Evolutionary conservation across 305 asterid species (phyloP).

Genomic region (Fraxinus greggii): DNA sequence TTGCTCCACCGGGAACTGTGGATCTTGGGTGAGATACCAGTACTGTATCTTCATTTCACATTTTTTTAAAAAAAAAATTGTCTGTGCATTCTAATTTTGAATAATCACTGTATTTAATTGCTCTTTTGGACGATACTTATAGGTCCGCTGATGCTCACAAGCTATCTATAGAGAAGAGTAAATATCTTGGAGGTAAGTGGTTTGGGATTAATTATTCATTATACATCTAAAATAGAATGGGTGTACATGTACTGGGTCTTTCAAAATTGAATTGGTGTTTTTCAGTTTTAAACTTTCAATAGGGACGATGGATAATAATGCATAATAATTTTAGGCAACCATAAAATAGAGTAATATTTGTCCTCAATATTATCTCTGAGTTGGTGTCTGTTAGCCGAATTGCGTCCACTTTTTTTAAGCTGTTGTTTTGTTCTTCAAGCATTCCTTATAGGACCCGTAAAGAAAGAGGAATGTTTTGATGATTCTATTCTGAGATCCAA

Average conservation of each 20-base stretch:
- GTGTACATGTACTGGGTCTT: background rate
- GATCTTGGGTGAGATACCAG: slow-evolving; percentile 55
- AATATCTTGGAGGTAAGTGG: slow-evolving; percentile 88
- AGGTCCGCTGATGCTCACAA: slow-evolving; percentile 95
- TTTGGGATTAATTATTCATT: slow-evolving; percentile 15
- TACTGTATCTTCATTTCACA: background rate
- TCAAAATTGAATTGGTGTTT: background rate
- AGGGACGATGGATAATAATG: background rate
- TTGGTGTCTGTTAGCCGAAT: background rate
- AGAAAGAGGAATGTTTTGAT: background rate
- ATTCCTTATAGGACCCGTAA: background rate
- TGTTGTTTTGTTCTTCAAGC: background rate
- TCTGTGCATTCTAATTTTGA: background rate
- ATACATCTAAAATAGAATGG: background rate
- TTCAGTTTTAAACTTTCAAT: background rate
- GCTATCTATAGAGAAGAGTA: slow-evolving; percentile 94
- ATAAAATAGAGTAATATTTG: background rate
- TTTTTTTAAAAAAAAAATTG: background rate
- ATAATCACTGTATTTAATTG: slow-evolving; percentile 3
- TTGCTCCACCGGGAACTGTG: slow-evolving; percentile 87
- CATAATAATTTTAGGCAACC: background rate
- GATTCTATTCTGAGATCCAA: background rate
- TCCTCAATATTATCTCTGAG: background rate
- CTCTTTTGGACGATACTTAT: slow-evolving; percentile 15
- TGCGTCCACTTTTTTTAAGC: background rate